A percentile compares a stretch with the other conserved stretches of the same genome.
Conservation (phyloP, 2,329 filamentous ascomycete species). For the Trematosphaeria pertusa region DNA sequence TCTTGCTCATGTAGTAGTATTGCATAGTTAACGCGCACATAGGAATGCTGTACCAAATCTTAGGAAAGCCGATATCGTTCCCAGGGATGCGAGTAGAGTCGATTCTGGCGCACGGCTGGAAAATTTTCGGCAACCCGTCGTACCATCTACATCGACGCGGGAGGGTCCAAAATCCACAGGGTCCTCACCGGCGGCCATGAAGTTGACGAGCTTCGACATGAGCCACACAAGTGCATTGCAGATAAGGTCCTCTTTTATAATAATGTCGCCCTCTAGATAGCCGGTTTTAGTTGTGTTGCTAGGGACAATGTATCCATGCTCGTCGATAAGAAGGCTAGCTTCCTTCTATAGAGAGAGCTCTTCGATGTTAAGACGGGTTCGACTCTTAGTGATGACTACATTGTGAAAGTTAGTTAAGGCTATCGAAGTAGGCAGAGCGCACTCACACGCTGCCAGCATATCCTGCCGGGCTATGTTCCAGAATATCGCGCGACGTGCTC, state of each 20-base stretch:
- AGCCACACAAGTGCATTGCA: conserved; percentile 71
- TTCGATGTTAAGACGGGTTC: conserved; percentile 67
- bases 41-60: conserved; percentile 68
- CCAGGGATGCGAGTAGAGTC: conserved; percentile 42
- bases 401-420: background rate
- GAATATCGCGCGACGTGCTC: conserved; percentile 66
- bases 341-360: conserved; percentile 70
- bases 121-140: conserved; percentile 65
- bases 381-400: conserved; percentile 64
- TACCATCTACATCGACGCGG: conserved; percentile 62
- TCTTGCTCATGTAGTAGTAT: conserved; percentile 69
- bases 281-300: conserved; percentile 50
- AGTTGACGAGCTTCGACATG: conserved; percentile 70
- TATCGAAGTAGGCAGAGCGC: too few species aligned
- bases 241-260: conserved; percentile 69
- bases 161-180: conserved; percentile 44
- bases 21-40: conserved; percentile 72
- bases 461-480: conserved; percentile 73
- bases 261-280: conserved; percentile 53
- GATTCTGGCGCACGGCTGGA: conserved; percentile 62
- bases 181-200: conserved; percentile 64
- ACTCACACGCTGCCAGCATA: conserved; percentile 67
- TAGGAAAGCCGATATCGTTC: conserved; percentile 55
- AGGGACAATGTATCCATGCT: conserved; percentile 58
- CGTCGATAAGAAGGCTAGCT: conserved; percentile 65